Percentiles rank a stretch among this genome's conserved stretches.
Evolutionary conservation across 768 basidiomycete species (phyloP).

Genomic region (Cyathus striatus): DNA sequence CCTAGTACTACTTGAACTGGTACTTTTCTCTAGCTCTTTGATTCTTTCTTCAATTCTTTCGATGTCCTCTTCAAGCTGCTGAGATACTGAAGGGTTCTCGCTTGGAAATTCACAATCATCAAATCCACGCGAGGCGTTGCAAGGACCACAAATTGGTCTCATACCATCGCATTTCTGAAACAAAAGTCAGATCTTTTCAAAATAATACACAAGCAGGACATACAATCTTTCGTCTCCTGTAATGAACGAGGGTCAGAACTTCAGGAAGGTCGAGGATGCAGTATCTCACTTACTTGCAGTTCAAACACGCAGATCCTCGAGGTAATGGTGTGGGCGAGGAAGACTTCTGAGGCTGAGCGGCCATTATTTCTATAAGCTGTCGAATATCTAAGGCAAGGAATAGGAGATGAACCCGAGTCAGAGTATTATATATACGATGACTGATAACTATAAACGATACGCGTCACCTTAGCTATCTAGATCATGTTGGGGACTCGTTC

Average conservation of each 20-base stretch:
- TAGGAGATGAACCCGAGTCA: neutral
- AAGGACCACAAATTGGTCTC: constrained; percentile 47
- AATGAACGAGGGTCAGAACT: neutral
- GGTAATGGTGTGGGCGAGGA: constrained; percentile 21
- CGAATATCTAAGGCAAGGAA: neutral
- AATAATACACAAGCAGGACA: constrained; percentile 4
- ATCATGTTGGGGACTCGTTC: too few relatives aligned
- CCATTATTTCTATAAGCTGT: neutral
- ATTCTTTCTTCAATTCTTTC: constrained; percentile 37
- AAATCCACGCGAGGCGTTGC: constrained; percentile 31
- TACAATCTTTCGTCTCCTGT: constrained; percentile 47
- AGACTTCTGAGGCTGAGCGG: neutral
- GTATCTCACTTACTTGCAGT: constrained; percentile 37
- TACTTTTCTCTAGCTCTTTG: constrained; percentile 34
- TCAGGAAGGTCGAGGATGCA: neutral
- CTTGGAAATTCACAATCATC: constrained; percentile 57
- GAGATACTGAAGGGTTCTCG: constrained; percentile 33
- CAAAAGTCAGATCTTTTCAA: neutral
- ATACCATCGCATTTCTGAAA: constrained; percentile 50
- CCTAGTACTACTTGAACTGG: constrained; percentile 9
- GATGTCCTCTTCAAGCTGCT: constrained; percentile 43
- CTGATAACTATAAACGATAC: too few relatives aligned
- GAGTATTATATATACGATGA: neutral
- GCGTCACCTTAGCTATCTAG: too few relatives aligned
- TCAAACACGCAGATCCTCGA: constrained; percentile 45